Base-by-base conservation (phyloP, 2,329 filamentous ascomycete species). In the Fusarium sterilihyphosum region DNA sequence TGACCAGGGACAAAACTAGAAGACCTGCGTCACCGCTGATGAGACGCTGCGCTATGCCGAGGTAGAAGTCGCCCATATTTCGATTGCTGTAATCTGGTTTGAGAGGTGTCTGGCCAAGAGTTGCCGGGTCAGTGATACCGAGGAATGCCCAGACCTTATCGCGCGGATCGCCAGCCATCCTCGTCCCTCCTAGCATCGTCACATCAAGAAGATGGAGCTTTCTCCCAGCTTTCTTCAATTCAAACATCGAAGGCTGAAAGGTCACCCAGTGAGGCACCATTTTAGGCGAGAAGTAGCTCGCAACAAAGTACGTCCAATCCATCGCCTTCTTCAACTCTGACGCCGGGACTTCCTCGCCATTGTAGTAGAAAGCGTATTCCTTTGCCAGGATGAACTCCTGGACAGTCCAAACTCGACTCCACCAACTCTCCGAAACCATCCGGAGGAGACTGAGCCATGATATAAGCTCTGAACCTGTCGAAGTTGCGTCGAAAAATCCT, bases 141-240 rank as follows among this genome's bases (percentile, higher is more conserved):
- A 71, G 50, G 8, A 70, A 71, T 3, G 65, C 68, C 68, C 68
- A 71, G n/a, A 52, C 54, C 29, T 70, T 71, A 16, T 71, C 68
- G 2, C 60, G 47, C 3, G 68, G 66, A 14, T 71, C 68, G 0
- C 68, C 53, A 7, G 68, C 59, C 66, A 70, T 71, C 12, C 66
- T 52, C 0, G 68, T 65, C 6, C 60, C 68, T 10, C 66, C 68
- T 5, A 71, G 68, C 22, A 71, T 52, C 3, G 68, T 52, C 3
- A 63, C 58, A 17, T 70, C 68, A 3, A 71, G 47, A 18, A 71
- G 49, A 14, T 60, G 37, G 2, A 70, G 50, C 46, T 35, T 47
- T 26, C 1, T 29, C 11, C 3, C 43, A 11, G 29, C 6, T 10
- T 29, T 50, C 20, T 70, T 71, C 18, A 71, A 24, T 3, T 71